Conservation (phyloP, 768 basidiomycete species). For the Mrakia gelida region DNA sequence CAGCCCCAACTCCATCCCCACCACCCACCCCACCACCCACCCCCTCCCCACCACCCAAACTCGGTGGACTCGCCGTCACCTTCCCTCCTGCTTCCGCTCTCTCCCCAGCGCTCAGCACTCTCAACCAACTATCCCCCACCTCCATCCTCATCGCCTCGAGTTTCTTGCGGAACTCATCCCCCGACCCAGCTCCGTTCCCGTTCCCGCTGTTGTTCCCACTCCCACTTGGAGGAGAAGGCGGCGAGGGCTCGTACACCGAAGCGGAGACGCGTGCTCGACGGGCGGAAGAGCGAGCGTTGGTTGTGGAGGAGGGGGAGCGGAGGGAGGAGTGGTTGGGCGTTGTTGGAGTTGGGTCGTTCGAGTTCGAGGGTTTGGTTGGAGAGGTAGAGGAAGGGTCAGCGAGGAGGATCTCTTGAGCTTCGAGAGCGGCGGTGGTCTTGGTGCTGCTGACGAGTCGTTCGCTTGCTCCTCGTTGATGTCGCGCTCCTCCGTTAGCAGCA, state of each 20-base stretch:
- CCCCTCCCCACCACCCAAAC: no score
- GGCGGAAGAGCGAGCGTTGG: neutral
- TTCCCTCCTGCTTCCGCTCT: slow-evolving; percentile 5
- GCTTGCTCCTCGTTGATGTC: neutral
- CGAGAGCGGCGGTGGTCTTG: neutral
- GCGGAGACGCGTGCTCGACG: slow-evolving; percentile 53
- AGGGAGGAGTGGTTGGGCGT: slow-evolving; percentile 19
- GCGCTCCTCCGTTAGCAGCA: slow-evolving; percentile 13
- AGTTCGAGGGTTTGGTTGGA: slow-evolving; percentile 42
- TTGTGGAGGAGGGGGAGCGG: neutral
- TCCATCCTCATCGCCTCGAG: slow-evolving; percentile 80
- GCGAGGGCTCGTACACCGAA: slow-evolving; percentile 60
- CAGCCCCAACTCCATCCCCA: no score
- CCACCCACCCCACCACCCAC: no score
- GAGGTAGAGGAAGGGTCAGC: neutral
- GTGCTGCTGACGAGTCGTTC: neutral
- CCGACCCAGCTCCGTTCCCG: slow-evolving; percentile 42
- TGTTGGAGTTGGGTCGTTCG: slow-evolving; percentile 47
- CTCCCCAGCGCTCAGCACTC: slow-evolving; percentile 56
- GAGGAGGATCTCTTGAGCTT: neutral
- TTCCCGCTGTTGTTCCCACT: slow-evolving; percentile 35
- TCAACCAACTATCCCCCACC: slow-evolving; percentile 85
- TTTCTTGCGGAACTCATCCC: slow-evolving; percentile 66
- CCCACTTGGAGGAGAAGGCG: slow-evolving; percentile 33
- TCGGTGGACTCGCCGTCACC: neutral